Percentiles rank a stretch among this genome's conserved stretches.
These are phyloP conservation scores for Paecilomyces variotii DNA, from an alignment of 2,329 filamentous ascomycete species.

Conservation along the genomic window DNA sequence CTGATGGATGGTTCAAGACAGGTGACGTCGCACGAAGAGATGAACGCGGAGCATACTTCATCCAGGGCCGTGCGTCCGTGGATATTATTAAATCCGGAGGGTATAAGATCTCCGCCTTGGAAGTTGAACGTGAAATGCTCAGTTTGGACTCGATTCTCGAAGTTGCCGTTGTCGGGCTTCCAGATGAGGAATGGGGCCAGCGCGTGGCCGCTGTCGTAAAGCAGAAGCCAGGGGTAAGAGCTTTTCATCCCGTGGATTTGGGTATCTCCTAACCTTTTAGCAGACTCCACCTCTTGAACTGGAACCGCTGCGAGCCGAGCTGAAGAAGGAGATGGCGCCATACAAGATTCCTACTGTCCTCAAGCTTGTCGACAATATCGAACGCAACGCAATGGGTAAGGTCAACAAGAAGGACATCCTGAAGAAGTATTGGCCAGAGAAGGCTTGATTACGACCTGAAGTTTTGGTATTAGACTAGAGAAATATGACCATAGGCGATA, in stretches of 20 bases:
- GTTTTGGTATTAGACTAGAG: background rate
- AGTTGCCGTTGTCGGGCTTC: slow-evolving; percentile 47
- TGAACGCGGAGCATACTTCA: slow-evolving; percentile 39
- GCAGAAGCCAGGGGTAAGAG: slow-evolving; percentile 26
- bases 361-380: slow-evolving; percentile 69
- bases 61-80: slow-evolving; percentile 45
- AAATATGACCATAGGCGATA: background rate
- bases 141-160: slow-evolving; percentile 42
- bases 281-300: slow-evolving; percentile 18
- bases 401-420: slow-evolving; percentile 35
- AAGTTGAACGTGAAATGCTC: slow-evolving; percentile 48
- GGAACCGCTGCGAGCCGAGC: slow-evolving; percentile 23
- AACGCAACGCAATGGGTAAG: slow-evolving; percentile 94
- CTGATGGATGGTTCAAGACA: slow-evolving; percentile 43
- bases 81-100: slow-evolving; percentile 51
- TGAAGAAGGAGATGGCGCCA: slow-evolving; percentile 65
- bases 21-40: slow-evolving; percentile 37
- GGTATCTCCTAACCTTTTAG: background rate
- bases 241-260: background rate
- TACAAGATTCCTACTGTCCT: slow-evolving; percentile 95
- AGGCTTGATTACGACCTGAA: background rate
- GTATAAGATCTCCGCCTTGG: slow-evolving; percentile 48
- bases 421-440: slow-evolving; percentile 27
- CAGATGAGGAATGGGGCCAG: slow-evolving; percentile 48
- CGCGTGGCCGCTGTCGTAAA: slow-evolving; percentile 47